A percentile compares a stretch with the other conserved stretches of the same genome.
These are phyloP conservation scores for Penicillium argentinense DNA, from an alignment of 495 filamentous ascomycete species.

Conservation along the genomic window DNA sequence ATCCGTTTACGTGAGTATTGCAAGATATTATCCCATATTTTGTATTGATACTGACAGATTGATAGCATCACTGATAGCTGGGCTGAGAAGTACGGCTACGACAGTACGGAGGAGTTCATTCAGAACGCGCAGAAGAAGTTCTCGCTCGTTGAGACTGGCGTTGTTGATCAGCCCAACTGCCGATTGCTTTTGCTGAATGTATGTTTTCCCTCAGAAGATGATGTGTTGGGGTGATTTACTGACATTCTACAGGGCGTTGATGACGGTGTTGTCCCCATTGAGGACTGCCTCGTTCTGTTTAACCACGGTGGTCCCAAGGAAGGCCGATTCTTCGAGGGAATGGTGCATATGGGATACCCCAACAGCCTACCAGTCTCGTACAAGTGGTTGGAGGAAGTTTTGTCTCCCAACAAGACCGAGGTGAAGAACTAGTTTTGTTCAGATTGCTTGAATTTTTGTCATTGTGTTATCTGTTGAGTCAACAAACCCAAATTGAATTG, in stretches of 20 bases:
- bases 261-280: constrained; percentile 75
- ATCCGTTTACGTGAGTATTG: constrained; percentile 64
- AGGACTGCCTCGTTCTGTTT: constrained; percentile 67
- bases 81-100: constrained; percentile 70
- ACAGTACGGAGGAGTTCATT: constrained; percentile 57
- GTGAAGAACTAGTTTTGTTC: constrained; percentile 22
- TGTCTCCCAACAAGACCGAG: constrained; percentile 20
- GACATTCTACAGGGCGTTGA: constrained; percentile 53
- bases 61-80: constrained; percentile 60
- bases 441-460: not conserved
- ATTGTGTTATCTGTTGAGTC: too few relatives aligned
- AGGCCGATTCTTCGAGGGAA: constrained; percentile 60
- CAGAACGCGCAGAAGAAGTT: constrained; percentile 65
- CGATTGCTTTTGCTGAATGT: constrained; percentile 69
- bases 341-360: constrained; percentile 68
- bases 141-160: constrained; percentile 69
- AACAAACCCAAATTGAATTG: too few relatives aligned
- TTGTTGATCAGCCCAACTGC: constrained; percentile 61
- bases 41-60: constrained; percentile 1
- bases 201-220: constrained; percentile 26
- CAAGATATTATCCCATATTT: not conserved
- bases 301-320: constrained; percentile 75
- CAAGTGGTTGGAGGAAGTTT: constrained; percentile 39
- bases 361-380: constrained; percentile 36
- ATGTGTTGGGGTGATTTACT: too few relatives aligned